Evolutionary conservation across 768 basidiomycete genomes (phyloP), one percentile per base, ranked within the genome.

Genomic region (Lactarius indigo): DNA sequence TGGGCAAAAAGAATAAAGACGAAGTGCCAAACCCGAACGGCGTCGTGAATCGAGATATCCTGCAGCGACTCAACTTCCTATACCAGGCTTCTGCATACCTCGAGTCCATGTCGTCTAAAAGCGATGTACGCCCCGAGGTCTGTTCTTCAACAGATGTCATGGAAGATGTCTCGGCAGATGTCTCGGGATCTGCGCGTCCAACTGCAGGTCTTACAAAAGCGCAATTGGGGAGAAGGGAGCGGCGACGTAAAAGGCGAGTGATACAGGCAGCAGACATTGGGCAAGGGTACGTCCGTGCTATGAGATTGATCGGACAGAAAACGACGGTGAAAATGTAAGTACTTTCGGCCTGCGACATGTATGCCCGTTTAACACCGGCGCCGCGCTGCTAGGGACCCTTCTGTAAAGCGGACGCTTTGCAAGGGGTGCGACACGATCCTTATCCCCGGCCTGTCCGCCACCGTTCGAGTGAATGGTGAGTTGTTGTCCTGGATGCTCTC

Each of bases 31-130:
- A 83, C 65, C 79, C 85, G 2, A 82, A 79, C 74, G 83, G 76
- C 66, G 81, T 89, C 37, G 71, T 81, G 13, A 91, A 92, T 74
- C 80, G 86, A 33, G 93, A 94, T 73, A 85, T 90, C 57, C 82
- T 92, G 26, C 92, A 94, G 75, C 83, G 92, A 33, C 82, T 94
- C 68, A 94, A 90, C 76, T 94, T 91, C 75, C 83, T 94, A 41
- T 93, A 91, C 73, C 93, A 94, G 76, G 89, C 91, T 41, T 87
- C 88, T 72, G 80, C 84, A 15, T 88, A 87, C 67, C 78, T 92
- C 23, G 65, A 81, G 78, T 78, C 78, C 13, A 75, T 82, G 57
- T 72, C 67, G 35, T 54, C 44, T 28, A 39, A 62, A 60, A 15
- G 20, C 33, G 42, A 35, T 33, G 57, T 13, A 26, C 44, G 50